Evolutionary conservation across 2,329 filamentous ascomycete genomes (phyloP).

Genomic region (Sporothrix globosa): DNA sequence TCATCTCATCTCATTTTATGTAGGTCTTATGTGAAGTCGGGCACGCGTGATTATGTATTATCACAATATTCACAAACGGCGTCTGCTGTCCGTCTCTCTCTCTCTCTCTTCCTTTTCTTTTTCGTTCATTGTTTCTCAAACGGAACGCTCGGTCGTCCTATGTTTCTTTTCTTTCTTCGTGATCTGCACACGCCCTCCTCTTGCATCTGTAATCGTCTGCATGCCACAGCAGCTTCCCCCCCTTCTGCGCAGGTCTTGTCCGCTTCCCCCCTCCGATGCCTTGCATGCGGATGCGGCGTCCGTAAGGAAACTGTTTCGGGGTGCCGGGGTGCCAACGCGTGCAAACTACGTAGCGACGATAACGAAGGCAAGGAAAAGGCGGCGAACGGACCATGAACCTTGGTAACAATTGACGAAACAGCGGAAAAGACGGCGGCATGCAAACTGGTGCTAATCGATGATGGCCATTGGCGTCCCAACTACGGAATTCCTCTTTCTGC

Average conservation of each 20-base stretch:
- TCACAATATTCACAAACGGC: not conserved
- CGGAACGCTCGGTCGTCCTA: not conserved
- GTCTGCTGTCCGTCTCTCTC: not conserved
- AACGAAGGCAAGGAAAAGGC: too few species aligned
- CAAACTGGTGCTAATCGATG: too few species aligned
- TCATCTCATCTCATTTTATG: not conserved
- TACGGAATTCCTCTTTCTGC: not conserved
- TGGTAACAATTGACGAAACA: too few species aligned
- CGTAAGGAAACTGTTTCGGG: constrained; percentile 10
- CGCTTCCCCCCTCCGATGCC: not conserved
- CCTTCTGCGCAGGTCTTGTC: not conserved
- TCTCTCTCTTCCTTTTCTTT: not conserved
- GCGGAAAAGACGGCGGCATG: too few species aligned
- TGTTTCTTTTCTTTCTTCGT: too few species aligned
- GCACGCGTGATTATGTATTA: not conserved
- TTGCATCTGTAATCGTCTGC: too few species aligned
- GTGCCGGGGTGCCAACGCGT: too few species aligned
- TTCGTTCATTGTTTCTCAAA: not conserved
- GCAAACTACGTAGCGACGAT: too few species aligned
- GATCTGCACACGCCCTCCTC: too few species aligned
- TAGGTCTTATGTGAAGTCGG: not conserved
- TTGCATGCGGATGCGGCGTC: not conserved
- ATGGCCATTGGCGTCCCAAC: too few species aligned
- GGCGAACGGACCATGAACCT: too few species aligned
- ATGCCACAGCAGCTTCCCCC: too few species aligned